These are phyloP conservation scores for Trichoderma arundinaceum DNA, from an alignment of 2,329 filamentous ascomycete species.

Conservation along the genomic window DNA sequence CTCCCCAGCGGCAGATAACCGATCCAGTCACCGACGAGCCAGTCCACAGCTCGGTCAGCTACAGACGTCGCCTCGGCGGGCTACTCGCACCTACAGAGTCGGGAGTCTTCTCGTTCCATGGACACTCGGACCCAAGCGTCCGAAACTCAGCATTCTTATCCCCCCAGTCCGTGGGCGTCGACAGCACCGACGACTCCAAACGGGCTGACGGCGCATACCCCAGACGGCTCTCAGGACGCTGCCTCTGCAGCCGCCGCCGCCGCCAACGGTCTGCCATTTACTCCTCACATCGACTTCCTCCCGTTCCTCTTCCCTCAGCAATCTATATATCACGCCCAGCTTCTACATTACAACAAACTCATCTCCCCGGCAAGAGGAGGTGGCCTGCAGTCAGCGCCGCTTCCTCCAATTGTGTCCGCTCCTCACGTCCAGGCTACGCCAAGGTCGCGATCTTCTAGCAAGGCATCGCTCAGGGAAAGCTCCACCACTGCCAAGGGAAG, in stretches of 20 bases:
- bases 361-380: constrained; percentile 61
- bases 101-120: constrained; percentile 44
- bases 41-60: constrained; percentile 16
- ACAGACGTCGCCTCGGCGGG: constrained; percentile 30
- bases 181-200: constrained; percentile 39
- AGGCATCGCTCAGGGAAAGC: constrained; percentile 61
- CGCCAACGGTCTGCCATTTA: constrained; percentile 43
- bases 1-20: neutral
- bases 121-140: constrained; percentile 47
- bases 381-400: constrained; percentile 61
- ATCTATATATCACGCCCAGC: constrained; percentile 64
- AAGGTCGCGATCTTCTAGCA: constrained; percentile 64
- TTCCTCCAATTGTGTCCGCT: constrained; percentile 61
- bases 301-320: constrained; percentile 66
- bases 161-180: constrained; percentile 43
- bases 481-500: constrained; percentile 53
- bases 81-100: constrained; percentile 18
- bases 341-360: constrained; percentile 69
- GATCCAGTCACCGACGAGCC: constrained; percentile 26
- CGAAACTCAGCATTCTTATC: constrained; percentile 49
- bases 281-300: constrained; percentile 58
- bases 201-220: constrained; percentile 39
- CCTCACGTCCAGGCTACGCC: constrained; percentile 62
- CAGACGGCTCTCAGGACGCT: constrained; percentile 44
- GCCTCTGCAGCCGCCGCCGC: constrained; percentile 40